phyloP scores from a whole-genome alignment of 805 yeast genomes.

The Saccharomycopsis malanga region DNA sequence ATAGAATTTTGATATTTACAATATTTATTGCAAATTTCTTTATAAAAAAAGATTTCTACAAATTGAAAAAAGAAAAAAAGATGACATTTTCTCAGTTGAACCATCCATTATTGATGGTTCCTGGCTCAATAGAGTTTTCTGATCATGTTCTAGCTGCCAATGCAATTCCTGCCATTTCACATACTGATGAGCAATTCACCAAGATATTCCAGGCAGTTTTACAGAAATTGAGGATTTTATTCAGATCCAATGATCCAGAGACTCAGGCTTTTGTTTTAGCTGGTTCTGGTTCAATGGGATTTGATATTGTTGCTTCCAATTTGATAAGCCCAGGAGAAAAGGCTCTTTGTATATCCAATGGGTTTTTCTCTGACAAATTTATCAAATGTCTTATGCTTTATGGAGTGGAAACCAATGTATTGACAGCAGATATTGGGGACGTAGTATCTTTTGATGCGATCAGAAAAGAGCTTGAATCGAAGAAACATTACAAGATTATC shows the following conservation, averaged over 20 bases:
- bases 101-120: constrained; percentile 50
- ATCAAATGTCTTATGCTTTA: constrained; percentile 67
- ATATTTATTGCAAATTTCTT: too few species aligned
- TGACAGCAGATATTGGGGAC: constrained; percentile 70
- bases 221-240: constrained; percentile 60
- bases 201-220: constrained; percentile 64
- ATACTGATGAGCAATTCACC: constrained; percentile 79
- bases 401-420: constrained; percentile 63
- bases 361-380: constrained; percentile 80
- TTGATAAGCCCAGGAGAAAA: constrained; percentile 53
- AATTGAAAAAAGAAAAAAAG: too few species aligned
- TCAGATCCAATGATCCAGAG: constrained; percentile 56
- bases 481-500: constrained; percentile 53
- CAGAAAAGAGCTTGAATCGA: constrained; percentile 45
- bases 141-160: constrained; percentile 73
- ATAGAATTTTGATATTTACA: too few species aligned
- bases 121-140: constrained; percentile 84
- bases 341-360: constrained; percentile 72
- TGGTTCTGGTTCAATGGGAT: constrained; percentile 92
- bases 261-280: constrained; percentile 80
- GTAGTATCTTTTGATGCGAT: constrained; percentile 51
- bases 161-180: constrained; percentile 79
- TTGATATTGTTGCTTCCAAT: constrained; percentile 86
- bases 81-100: too few species aligned
- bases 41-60: too few species aligned